These are phyloP conservation scores for Parathielavia hyrcaniae DNA, from an alignment of 495 filamentous ascomycete genomes.

Conservation along the genomic window DNA sequence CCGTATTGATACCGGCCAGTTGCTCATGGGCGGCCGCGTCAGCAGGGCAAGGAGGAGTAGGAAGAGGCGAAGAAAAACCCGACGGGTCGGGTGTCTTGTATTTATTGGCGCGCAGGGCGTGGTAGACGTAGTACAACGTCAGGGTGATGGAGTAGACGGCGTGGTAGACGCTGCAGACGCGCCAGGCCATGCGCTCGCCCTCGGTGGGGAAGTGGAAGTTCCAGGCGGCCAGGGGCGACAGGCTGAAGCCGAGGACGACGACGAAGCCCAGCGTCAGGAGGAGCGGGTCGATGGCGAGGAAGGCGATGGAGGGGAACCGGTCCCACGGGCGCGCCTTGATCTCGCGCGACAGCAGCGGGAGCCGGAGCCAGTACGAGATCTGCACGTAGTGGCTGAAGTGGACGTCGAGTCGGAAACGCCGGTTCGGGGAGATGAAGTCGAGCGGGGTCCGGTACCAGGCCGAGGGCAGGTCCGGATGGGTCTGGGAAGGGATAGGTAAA, in stretches of 20 bases:
- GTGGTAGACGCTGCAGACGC: constrained; percentile 5
- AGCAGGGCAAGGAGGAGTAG: no score
- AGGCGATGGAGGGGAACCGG: constrained; percentile 10
- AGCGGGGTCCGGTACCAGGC: constrained; percentile 20
- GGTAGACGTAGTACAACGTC: no score
- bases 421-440: constrained; percentile 11
- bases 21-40: no score
- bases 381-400: constrained; percentile 17
- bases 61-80: no score
- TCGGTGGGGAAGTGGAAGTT: constrained; percentile 22
- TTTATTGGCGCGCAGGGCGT: no score
- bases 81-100: no score
- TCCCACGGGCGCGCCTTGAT: constrained; percentile 13
- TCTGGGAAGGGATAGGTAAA: constrained; percentile 6
- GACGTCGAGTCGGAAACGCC: constrained; percentile 5
- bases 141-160: constrained; percentile 4
- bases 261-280: background rate
- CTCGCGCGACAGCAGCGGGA: constrained; percentile 1
- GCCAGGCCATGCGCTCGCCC: constrained; percentile 11
- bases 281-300: background rate
- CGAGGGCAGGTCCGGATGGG: constrained; percentile 9
- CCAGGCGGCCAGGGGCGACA: constrained; percentile 15
- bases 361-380: background rate
- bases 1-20: background rate
- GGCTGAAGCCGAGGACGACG: constrained; percentile 7